A percentile compares a stretch with the other conserved stretches of the same genome.
Conservation (phyloP, 2,329 filamentous ascomycete species). For the Arthroderma sp. region DNA sequence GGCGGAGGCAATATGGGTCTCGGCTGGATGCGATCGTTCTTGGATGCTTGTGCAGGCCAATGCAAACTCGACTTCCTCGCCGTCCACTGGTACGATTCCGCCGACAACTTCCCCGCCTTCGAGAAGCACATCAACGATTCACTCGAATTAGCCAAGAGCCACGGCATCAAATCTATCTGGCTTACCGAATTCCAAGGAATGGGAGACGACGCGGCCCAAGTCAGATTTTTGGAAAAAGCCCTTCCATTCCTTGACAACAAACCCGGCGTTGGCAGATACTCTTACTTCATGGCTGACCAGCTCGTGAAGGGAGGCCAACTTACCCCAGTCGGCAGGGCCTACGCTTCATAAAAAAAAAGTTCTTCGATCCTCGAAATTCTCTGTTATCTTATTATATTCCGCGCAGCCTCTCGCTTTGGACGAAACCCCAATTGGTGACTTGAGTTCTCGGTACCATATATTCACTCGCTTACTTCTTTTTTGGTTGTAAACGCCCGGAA, state of each 20-base stretch:
- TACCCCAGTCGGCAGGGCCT: slow-evolving; percentile 18
- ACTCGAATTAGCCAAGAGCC: slow-evolving; percentile 19
- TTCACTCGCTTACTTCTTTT: too few species aligned
- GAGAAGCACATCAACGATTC: slow-evolving; percentile 25
- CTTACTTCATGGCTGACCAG: slow-evolving; percentile 24
- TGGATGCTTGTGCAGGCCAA: slow-evolving; percentile 22
- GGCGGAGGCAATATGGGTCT: slow-evolving; percentile 23
- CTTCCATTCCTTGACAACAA: slow-evolving; percentile 28
- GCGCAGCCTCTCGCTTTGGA: too few species aligned
- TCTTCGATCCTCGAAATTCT: not conserved
- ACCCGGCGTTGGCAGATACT: slow-evolving; percentile 27
- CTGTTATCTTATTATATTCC: too few species aligned
- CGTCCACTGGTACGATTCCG: slow-evolving; percentile 33
- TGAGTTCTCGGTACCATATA: too few species aligned
- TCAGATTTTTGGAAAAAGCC: slow-evolving; percentile 26
- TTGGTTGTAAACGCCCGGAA: too few species aligned
- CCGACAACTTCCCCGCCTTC: slow-evolving; percentile 21
- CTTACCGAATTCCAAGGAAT: slow-evolving; percentile 33
- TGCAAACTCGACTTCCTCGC: slow-evolving; percentile 30
- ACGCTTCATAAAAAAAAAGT: slow-evolving; percentile 10
- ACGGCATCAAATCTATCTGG: slow-evolving; percentile 31
- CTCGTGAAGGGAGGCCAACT: slow-evolving; percentile 7
- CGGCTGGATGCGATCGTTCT: slow-evolving; percentile 29
- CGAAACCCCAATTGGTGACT: too few species aligned
- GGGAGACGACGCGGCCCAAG: slow-evolving; percentile 13